Percentiles rank a stretch among this genome's conserved stretches.
phyloP scores from a whole-genome alignment of 306 rosid genomes.

The Medicago arabica region DNA sequence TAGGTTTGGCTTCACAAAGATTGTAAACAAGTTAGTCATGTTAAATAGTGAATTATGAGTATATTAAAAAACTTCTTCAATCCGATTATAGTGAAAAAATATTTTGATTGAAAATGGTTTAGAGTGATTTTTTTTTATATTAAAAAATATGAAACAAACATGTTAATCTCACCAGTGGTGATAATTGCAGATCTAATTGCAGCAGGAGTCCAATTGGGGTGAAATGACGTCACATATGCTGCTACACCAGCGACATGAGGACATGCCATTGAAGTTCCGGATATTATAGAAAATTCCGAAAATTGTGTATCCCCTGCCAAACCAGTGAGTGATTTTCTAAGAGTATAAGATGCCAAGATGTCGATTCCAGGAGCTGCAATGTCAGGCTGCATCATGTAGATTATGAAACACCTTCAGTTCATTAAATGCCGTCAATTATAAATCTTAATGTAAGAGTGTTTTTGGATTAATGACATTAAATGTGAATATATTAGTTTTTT shows the following conservation, averaged over 20 bases:
- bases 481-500: too few species aligned
- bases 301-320: slow-evolving; percentile 76
- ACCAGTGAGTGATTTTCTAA: slow-evolving; percentile 74
- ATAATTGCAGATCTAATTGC: slow-evolving; percentile 83
- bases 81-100: too few species aligned
- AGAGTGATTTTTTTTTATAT: too few species aligned
- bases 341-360: slow-evolving; percentile 86
- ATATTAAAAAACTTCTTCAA: too few species aligned
- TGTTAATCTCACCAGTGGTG: slow-evolving; percentile 67
- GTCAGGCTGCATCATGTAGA: slow-evolving; percentile 72
- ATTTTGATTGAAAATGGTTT: too few species aligned
- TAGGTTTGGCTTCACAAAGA: slow-evolving; percentile 67
- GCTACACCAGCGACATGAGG: slow-evolving; percentile 96
- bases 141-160: neutral
- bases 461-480: too few species aligned
- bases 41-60: neutral
- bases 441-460: too few species aligned
- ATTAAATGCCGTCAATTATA: too few species aligned
- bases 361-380: slow-evolving; percentile 87
- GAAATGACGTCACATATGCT: slow-evolving; percentile 91
- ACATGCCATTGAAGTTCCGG: slow-evolving; percentile 97
- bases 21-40: slow-evolving; percentile 34
- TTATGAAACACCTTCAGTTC: neutral
- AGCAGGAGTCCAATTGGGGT: slow-evolving; percentile 80
- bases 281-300: slow-evolving; percentile 74